Evolutionary conservation across 495 filamentous ascomycete genomes (phyloP).

Genomic region (Talaromyces wortmannii): DNA sequence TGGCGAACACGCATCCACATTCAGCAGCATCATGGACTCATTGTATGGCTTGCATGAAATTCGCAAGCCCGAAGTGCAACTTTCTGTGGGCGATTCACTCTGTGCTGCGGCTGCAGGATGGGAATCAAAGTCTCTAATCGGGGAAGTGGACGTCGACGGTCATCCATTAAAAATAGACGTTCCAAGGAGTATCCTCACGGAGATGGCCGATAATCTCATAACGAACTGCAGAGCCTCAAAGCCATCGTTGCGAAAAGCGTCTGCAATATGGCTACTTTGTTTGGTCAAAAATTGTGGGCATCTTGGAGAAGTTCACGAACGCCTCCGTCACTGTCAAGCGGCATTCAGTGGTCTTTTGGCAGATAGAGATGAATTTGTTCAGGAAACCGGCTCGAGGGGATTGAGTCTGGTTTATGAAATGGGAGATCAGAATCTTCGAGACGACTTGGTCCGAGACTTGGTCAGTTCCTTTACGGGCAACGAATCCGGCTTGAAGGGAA

Average conservation of each 20-base stretch:
- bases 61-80: constrained; percentile 77
- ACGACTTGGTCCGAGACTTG: constrained; percentile 77
- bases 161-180: constrained; percentile 28
- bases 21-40: constrained; percentile 44
- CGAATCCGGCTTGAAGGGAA: constrained; percentile 60
- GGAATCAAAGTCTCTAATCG: constrained; percentile 56
- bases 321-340: constrained; percentile 70
- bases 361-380: constrained; percentile 86
- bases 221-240: constrained; percentile 72
- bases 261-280: constrained; percentile 87
- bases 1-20: constrained; percentile 14
- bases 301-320: constrained; percentile 58
- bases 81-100: constrained; percentile 81
- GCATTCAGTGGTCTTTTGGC: constrained; percentile 83
- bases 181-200: constrained; percentile 41
- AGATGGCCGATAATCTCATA: constrained; percentile 61
- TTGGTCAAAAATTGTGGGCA: constrained; percentile 88
- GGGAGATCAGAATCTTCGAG: constrained; percentile 71
- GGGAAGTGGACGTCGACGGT: constrained; percentile 57
- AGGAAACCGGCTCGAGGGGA: constrained; percentile 89
- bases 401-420: constrained; percentile 88
- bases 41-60: constrained; percentile 75
- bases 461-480: constrained; percentile 81
- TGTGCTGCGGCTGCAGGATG: constrained; percentile 71
- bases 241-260: constrained; percentile 79